Evolutionary conservation across 202 grass and related monocot genomes (phyloP).

Genomic region (Thinopyrum obtusiflorum): DNA sequence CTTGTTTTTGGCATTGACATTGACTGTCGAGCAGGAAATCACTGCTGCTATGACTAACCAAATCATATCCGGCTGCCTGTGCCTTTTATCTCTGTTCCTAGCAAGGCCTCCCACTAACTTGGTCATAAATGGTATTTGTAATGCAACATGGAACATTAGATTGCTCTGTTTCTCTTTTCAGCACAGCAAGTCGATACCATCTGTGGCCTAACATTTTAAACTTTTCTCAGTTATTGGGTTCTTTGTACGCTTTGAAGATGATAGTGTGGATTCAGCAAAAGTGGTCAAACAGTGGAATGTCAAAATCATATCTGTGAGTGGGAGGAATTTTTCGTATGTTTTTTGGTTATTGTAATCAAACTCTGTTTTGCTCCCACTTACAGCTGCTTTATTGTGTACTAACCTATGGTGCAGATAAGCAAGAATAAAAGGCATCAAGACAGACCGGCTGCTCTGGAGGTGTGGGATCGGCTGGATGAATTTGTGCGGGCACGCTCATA

Average conservation of each 20-base stretch:
- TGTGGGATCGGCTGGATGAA: constrained; percentile 89
- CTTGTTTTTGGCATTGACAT: neutral
- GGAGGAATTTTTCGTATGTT: neutral
- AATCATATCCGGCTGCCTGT: neutral
- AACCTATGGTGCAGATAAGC: constrained; percentile 63
- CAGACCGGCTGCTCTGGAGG: constrained; percentile 87
- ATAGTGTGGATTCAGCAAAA: constrained; percentile 93
- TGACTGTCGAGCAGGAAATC: neutral
- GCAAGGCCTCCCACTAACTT: neutral
- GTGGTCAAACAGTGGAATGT: constrained; percentile 98
- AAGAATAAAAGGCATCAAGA: constrained; percentile 99
- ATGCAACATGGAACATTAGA: neutral
- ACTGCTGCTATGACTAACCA: neutral
- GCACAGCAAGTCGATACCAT: neutral
- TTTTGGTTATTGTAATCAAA: neutral
- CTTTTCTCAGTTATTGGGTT: constrained; percentile 79
- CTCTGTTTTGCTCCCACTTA: neutral
- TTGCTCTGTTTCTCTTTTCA: constrained; percentile 10
- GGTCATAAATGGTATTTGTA: neutral
- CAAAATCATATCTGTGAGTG: constrained; percentile 90
- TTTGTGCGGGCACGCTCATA: constrained; percentile 64
- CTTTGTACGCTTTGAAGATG: constrained; percentile 93
- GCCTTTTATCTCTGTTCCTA: neutral
- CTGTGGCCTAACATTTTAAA: constrained; percentile 37
- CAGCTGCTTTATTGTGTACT: constrained; percentile 2